Conservation (phyloP, 805 yeast genomes). For the Saccharomycopsis fermentans region DNA sequence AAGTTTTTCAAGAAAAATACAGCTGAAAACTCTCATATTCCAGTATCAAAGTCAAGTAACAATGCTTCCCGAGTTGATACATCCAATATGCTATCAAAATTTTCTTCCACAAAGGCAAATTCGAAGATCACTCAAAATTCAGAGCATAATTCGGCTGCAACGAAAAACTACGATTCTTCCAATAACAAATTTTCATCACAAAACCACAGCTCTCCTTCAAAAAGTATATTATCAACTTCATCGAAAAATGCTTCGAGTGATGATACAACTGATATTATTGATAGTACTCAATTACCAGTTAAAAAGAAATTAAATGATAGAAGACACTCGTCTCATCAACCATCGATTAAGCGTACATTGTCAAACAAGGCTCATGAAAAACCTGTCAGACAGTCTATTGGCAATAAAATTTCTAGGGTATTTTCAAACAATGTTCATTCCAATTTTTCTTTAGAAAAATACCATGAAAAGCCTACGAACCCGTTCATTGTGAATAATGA, state of each 20-base stretch:
- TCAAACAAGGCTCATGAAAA: slow-evolving; percentile 2
- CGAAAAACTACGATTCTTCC: background rate
- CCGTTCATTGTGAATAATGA: background rate
- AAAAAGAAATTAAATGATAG: background rate
- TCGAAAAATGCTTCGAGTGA: background rate
- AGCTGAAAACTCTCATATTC: background rate
- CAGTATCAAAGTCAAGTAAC: background rate
- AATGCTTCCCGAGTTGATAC: background rate
- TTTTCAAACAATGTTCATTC: slow-evolving; percentile 12
- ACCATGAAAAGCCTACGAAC: background rate
- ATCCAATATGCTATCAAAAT: background rate
- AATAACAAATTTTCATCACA: background rate
- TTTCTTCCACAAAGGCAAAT: background rate
- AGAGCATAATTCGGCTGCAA: background rate
- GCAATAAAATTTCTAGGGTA: slow-evolving; percentile 10
- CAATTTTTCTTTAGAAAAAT: background rate
- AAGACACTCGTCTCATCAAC: slow-evolving; percentile 2
- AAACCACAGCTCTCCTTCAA: background rate
- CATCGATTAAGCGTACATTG: background rate
- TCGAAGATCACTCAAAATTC: background rate
- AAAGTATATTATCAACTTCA: background rate
- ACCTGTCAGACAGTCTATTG: background rate
- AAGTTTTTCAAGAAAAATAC: background rate
- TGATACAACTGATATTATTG: background rate
- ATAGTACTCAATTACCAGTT: background rate